phyloP scores from a whole-genome alignment of 2,329 filamentous ascomycete genomes.

The Tolypocladium guangdongense region DNA sequence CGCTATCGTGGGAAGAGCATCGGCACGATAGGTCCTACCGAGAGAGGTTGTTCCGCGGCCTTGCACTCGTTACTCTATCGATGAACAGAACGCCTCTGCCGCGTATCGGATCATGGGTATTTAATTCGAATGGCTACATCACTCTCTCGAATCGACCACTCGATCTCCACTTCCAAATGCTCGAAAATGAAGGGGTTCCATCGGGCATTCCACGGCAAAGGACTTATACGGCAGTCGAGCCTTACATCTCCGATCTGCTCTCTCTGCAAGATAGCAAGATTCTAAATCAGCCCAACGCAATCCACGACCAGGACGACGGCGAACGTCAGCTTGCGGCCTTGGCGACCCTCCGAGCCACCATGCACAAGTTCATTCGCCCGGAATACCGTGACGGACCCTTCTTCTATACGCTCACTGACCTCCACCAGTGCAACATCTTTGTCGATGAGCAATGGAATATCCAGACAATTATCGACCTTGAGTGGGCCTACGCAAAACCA shows the following conservation, averaged over 20 bases:
- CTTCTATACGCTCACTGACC: constrained; percentile 20
- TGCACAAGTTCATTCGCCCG: constrained; percentile 11
- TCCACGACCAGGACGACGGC: constrained; percentile 15
- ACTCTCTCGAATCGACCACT: constrained; percentile 22
- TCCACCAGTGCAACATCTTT: constrained; percentile 25
- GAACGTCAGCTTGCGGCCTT: constrained; percentile 16
- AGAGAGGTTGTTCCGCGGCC: constrained; percentile 12
- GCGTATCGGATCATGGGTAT: constrained; percentile 20
- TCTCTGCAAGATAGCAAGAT: constrained; percentile 22
- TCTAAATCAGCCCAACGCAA: constrained; percentile 20
- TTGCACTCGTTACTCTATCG: constrained; percentile 14
- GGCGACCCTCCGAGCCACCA: constrained; percentile 13
- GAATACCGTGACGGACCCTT: constrained; percentile 19
- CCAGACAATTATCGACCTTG: constrained; percentile 17
- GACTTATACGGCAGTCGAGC: constrained; percentile 20
- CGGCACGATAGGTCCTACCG: constrained; percentile 7
- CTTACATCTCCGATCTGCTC: constrained; percentile 20
- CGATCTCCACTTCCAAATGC: constrained; percentile 15
- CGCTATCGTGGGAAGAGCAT: constrained; percentile 1
- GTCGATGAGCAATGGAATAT: constrained; percentile 20
- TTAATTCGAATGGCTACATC: constrained; percentile 17
- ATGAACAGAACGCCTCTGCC: constrained; percentile 14
- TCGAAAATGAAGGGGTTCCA: constrained; percentile 22
- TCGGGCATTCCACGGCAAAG: constrained; percentile 19
- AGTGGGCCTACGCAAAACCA: constrained; percentile 15